These are phyloP conservation scores for Diaporthe capsici DNA, from an alignment of 2,329 filamentous ascomycete species.

Conservation along the genomic window DNA sequence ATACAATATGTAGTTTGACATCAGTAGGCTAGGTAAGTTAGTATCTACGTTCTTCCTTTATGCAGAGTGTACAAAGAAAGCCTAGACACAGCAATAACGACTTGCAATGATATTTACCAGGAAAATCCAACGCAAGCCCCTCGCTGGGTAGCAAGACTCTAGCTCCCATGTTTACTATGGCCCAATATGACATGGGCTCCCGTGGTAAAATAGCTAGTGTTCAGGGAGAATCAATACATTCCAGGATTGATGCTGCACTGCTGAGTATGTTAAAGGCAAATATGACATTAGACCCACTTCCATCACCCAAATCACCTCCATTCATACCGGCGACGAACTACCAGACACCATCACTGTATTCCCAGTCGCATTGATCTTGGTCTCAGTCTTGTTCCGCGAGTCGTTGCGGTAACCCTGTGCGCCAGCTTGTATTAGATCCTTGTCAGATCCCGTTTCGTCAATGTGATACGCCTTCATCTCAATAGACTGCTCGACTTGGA, in stretches of 20 bases:
- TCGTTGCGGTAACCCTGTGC: neutral
- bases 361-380: slow-evolving; percentile 13
- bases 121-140: neutral
- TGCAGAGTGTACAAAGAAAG: neutral
- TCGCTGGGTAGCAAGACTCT: neutral
- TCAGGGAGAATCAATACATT: neutral
- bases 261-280: neutral
- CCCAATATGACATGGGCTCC: neutral
- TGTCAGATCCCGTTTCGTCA: slow-evolving; percentile 14
- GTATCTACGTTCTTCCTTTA: neutral
- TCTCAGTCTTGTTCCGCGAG: slow-evolving; percentile 12
- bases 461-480: slow-evolving; percentile 40
- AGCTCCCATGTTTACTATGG: neutral
- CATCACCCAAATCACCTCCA: neutral
- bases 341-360: slow-evolving; percentile 4
- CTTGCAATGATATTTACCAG: neutral
- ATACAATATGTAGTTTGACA: neutral
- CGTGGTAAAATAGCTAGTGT: neutral
- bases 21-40: neutral
- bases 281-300: neutral
- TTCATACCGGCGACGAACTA: slow-evolving; percentile 12
- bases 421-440: neutral
- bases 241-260: neutral
- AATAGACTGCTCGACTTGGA: slow-evolving; percentile 43
- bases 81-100: neutral